A percentile compares a stretch with the other conserved stretches of the same genome.
These are phyloP conservation scores for Dendrothele bispora DNA, from an alignment of 768 basidiomycete genomes.

Conservation along the genomic window DNA sequence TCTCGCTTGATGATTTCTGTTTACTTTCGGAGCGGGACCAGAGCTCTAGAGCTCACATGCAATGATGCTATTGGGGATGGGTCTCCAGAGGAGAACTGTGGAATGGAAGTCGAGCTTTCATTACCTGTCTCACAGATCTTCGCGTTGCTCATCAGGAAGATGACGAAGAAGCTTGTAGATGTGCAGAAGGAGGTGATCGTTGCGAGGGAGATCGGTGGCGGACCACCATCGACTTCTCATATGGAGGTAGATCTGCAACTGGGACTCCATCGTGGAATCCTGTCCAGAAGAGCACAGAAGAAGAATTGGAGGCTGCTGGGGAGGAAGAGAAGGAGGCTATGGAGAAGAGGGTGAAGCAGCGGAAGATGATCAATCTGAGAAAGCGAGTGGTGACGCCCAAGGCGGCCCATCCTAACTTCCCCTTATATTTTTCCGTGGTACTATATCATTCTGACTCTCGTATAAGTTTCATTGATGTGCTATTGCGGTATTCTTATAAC, in stretches of 20 bases:
- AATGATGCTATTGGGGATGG: slow-evolving; percentile 86
- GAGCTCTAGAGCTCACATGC: too few relatives aligned
- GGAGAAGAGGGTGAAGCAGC: slow-evolving; percentile 64
- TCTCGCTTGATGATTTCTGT: too few relatives aligned
- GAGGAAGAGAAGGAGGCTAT: slow-evolving; percentile 66
- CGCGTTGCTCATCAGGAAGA: slow-evolving; percentile 87
- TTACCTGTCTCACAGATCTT: slow-evolving; percentile 85
- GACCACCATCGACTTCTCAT: too few relatives aligned
- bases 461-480: slow-evolving; percentile 12
- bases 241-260: too few relatives aligned
- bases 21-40: too few relatives aligned
- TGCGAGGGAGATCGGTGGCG: too few relatives aligned
- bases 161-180: slow-evolving; percentile 71
- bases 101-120: slow-evolving; percentile 86
- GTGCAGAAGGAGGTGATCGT: slow-evolving; percentile 79
- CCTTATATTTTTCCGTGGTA: too few relatives aligned
- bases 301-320: slow-evolving; percentile 79
- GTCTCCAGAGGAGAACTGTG: slow-evolving; percentile 84
- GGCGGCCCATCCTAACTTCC: background rate
- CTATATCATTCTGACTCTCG: too few relatives aligned
- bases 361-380: slow-evolving; percentile 82
- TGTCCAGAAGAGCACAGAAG: slow-evolving; percentile 47
- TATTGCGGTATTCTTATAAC: slow-evolving; percentile 12
- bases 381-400: slow-evolving; percentile 75
- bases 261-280: slow-evolving; percentile 42